phyloP scores from a whole-genome alignment of 495 filamentous ascomycete species.

The Rhizodiscina lignyota region DNA sequence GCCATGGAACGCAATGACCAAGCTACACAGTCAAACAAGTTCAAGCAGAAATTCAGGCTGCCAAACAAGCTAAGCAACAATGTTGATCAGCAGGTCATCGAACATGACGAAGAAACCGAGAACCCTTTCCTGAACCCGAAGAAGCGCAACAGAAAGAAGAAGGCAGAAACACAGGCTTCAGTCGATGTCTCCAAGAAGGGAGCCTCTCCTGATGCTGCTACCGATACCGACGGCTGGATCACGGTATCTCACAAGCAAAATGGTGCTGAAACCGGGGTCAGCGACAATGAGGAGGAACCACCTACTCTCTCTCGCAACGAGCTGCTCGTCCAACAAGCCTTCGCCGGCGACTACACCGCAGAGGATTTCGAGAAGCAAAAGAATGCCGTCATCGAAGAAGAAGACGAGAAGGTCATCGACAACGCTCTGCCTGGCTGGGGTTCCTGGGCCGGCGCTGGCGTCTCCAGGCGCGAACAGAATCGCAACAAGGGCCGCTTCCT shows the following conservation, averaged over 20 bases:
- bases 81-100: not conserved
- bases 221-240: slow-evolving; percentile 19
- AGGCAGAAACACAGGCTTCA: not conserved
- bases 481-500: slow-evolving; percentile 40
- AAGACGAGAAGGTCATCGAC: slow-evolving; percentile 74
- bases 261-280: slow-evolving; percentile 6
- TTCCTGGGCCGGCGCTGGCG: slow-evolving; percentile 67
- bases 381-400: slow-evolving; percentile 48
- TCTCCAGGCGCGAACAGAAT: slow-evolving; percentile 44
- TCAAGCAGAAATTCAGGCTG: not conserved
- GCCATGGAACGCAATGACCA: slow-evolving; percentile 3
- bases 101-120: not conserved
- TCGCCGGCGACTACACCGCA: slow-evolving; percentile 81
- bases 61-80: not conserved
- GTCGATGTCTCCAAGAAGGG: not conserved
- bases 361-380: slow-evolving; percentile 74
- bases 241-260: slow-evolving; percentile 14
- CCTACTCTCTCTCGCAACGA: slow-evolving; percentile 47
- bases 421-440: slow-evolving; percentile 89
- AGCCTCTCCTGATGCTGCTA: not conserved
- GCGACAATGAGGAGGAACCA: slow-evolving; percentile 40
- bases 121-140: slow-evolving; percentile 1
- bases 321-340: slow-evolving; percentile 67
- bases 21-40: not conserved
- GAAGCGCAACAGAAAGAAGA: slow-evolving; percentile 1